Evolutionary conservation across 345 rosid genomes (phyloP).

Genomic region (Linum lewisii): DNA sequence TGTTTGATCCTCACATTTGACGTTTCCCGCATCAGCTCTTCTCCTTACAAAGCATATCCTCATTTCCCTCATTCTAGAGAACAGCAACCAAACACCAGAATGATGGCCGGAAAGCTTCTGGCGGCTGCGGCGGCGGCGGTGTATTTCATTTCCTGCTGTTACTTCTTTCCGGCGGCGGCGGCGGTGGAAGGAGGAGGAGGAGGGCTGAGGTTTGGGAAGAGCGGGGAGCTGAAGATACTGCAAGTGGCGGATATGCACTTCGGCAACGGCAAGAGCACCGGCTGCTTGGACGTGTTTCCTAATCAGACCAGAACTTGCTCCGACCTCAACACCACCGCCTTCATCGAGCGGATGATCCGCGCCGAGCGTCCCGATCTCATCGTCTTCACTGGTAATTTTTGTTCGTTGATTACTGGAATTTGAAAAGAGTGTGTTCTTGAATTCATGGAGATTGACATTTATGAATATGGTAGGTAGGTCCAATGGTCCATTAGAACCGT

Average conservation of each 20-base stretch:
- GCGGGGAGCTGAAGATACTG: constrained; percentile 72
- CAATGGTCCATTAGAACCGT: too few relatives aligned
- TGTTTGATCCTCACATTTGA: not conserved
- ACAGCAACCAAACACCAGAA: not conserved
- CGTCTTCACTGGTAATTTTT: constrained; percentile 70
- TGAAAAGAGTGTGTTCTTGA: too few relatives aligned
- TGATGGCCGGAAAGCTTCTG: not conserved
- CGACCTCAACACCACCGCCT: constrained; percentile 81
- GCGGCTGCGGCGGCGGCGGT: not conserved
- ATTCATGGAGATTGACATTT: too few relatives aligned
- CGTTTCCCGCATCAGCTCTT: not conserved
- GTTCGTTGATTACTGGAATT: too few relatives aligned
- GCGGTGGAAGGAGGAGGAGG: constrained; percentile 8
- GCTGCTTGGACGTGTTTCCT: constrained; percentile 43
- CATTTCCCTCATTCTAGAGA: not conserved
- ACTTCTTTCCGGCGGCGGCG: not conserved
- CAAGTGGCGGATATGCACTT: constrained; percentile 95
- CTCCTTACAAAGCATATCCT: not conserved
- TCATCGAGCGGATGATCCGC: constrained; percentile 51
- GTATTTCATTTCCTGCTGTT: not conserved
- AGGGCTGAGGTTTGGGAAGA: constrained; percentile 35
- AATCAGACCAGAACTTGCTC: constrained; percentile 47
- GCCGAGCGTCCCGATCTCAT: constrained; percentile 80
- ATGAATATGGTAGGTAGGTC: too few relatives aligned
- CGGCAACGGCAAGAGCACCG: constrained; percentile 52